Conservation (phyloP, 345 rosid genomes). For the Pistacia vera region DNA sequence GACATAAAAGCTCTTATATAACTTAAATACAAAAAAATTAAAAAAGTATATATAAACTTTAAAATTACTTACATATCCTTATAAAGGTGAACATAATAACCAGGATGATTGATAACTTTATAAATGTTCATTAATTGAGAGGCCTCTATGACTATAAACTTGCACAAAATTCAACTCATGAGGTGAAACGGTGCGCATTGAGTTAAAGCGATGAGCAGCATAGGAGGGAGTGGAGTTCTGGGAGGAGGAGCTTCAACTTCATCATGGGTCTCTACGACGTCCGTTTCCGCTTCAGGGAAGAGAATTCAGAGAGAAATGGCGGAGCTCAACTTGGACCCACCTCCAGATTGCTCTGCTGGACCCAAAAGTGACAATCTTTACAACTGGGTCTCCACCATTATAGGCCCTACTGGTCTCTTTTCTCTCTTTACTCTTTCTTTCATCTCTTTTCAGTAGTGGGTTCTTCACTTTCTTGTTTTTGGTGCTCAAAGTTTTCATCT, state of each 20-base stretch:
- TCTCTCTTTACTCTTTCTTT: neutral
- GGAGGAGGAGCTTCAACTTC: conserved; percentile 36
- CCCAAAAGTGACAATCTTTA: conserved; percentile 93
- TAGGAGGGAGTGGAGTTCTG: conserved; percentile 14
- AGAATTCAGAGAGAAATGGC: conserved; percentile 89
- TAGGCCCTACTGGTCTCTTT: conserved; percentile 71
- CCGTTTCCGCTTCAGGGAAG: conserved; percentile 87
- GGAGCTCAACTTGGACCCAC: conserved; percentile 79
- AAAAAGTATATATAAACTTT: too few species aligned
- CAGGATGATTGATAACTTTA: too few species aligned
- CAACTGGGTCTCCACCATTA: conserved; percentile 85
- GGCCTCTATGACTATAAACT: too few species aligned
- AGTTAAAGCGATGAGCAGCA: conserved; percentile 28
- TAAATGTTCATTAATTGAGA: too few species aligned
- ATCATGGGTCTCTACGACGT: conserved; percentile 78
- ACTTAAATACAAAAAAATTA: too few species aligned
- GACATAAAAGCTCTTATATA: too few species aligned
- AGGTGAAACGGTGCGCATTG: neutral
- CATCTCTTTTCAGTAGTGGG: neutral
- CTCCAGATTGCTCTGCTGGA: conserved; percentile 84
- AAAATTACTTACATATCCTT: too few species aligned
- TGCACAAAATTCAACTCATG: too few species aligned
- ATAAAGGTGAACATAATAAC: too few species aligned
- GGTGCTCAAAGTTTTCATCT: neutral
- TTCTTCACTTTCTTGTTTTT: conserved; percentile 2